phyloP scores from a whole-genome alignment of 306 rosid species.

The Cucurbita ficifolia region DNA sequence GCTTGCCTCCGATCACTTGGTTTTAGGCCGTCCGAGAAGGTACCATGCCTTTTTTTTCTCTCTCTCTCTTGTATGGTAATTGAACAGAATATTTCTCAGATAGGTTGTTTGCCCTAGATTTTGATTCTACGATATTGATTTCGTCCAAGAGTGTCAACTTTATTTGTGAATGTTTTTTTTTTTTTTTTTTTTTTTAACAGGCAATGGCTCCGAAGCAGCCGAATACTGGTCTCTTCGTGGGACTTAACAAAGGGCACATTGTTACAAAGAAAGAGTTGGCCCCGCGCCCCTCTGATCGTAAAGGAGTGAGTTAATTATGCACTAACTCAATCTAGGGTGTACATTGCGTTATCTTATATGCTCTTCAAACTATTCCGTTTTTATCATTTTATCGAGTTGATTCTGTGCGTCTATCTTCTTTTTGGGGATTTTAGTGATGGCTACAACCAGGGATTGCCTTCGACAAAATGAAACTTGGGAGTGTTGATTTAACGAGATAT shows the following conservation, averaged over 20 bases:
- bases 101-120: not conserved
- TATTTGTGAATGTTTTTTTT: no score
- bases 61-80: not conserved
- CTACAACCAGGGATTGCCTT: not conserved
- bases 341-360: not conserved
- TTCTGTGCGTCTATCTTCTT: not conserved
- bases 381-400: not conserved
- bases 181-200: not conserved
- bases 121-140: not conserved
- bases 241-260: conserved; percentile 66
- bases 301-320: conserved; percentile 46
- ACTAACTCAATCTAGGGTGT: not conserved
- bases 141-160: not conserved
- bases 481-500: not conserved
- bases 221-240: conserved; percentile 61
- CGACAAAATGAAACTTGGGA: not conserved
- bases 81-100: not conserved
- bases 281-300: conserved; percentile 74
- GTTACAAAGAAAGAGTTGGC: conserved; percentile 80
- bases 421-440: not conserved
- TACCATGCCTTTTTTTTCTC: not conserved
- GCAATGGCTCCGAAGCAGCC: conserved; percentile 86
- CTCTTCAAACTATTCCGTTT: not conserved
- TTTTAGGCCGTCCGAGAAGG: not conserved
- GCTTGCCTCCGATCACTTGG: not conserved